These are phyloP conservation scores for Ascochyta koolunga DNA, from an alignment of 2,329 filamentous ascomycete genomes.

Conservation along the genomic window DNA sequence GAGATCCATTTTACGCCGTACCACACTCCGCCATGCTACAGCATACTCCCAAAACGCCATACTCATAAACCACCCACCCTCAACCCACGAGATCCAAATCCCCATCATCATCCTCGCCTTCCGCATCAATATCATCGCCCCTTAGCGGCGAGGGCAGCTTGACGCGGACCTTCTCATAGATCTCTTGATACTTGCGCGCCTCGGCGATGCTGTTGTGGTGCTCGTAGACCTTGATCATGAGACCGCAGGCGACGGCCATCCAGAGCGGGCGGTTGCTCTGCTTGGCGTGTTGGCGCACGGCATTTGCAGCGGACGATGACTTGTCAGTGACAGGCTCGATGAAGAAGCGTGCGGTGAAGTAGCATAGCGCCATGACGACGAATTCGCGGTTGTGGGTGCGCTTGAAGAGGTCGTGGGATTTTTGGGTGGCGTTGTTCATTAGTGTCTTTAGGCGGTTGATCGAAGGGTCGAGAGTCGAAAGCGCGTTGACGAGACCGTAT, in stretches of 20 bases:
- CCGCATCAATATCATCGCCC: constrained; percentile 28
- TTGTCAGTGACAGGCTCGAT: constrained; percentile 74
- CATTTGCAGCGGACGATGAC: constrained; percentile 56
- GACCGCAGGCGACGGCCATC: constrained; percentile 40
- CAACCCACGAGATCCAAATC: constrained; percentile 4
- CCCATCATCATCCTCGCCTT: constrained; percentile 29
- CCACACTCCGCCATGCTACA: too few relatives aligned
- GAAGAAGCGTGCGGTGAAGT: constrained; percentile 85
- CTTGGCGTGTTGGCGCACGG: constrained; percentile 35
- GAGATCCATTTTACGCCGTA: too few relatives aligned
- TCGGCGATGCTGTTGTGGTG: constrained; percentile 37
- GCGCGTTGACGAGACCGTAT: constrained; percentile 75
- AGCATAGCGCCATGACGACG: constrained; percentile 79
- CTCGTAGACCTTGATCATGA: constrained; percentile 39
- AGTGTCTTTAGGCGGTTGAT: constrained; percentile 80
- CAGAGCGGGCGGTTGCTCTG: constrained; percentile 31
- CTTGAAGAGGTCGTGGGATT: constrained; percentile 72
- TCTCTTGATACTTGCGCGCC: constrained; percentile 25
- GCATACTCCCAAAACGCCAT: constrained; percentile 4
- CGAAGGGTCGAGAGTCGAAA: constrained; percentile 65
- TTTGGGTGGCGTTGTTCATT: constrained; percentile 60
- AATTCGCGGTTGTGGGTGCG: constrained; percentile 76
- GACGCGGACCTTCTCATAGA: constrained; percentile 29
- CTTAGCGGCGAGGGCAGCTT: constrained; percentile 33
- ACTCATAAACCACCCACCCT: not conserved